phyloP scores from a whole-genome alignment of 2,329 filamentous ascomycete species.

The Aureobasidium sp. region DNA sequence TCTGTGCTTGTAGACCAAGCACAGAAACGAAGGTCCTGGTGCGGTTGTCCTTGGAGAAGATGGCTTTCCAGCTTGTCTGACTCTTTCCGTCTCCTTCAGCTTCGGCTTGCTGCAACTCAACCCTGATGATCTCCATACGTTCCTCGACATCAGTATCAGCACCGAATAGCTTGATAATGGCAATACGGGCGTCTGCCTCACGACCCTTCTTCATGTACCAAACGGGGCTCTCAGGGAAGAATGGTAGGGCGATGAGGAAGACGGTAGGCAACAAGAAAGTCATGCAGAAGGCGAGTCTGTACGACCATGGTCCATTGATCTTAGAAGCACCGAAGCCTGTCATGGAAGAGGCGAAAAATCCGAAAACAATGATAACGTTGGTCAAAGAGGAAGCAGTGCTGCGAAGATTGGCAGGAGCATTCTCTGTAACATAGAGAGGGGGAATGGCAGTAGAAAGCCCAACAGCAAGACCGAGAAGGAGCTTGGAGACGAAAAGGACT shows the following conservation, averaged over 20 bases:
- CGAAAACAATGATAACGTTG: constrained; percentile 32
- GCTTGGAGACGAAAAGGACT: neutral
- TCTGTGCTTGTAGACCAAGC: constrained; percentile 29
- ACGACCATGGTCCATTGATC: constrained; percentile 30
- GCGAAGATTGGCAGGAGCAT: constrained; percentile 29
- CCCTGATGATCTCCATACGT: neutral
- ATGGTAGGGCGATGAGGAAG: constrained; percentile 29
- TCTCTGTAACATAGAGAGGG: constrained; percentile 25
- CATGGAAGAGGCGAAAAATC: constrained; percentile 30
- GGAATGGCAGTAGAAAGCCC: neutral
- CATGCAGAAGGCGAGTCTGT: constrained; percentile 30
- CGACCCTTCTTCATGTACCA: constrained; percentile 81
- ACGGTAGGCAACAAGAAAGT: constrained; percentile 30
- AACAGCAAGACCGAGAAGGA: neutral
- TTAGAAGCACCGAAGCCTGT: constrained; percentile 31
- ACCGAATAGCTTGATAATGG: constrained; percentile 29
- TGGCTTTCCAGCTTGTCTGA: constrained; percentile 31
- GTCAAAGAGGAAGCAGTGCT: constrained; percentile 31
- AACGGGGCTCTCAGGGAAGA: constrained; percentile 87
- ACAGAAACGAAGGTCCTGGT: constrained; percentile 30
- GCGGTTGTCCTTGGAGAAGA: constrained; percentile 31
- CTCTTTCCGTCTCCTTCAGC: constrained; percentile 27
- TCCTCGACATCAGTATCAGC: neutral
- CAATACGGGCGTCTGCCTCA: constrained; percentile 62
- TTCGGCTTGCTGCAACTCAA: constrained; percentile 22